Conservation (phyloP, 2,329 filamentous ascomycete species). For the Cladosporium sp. region DNA sequence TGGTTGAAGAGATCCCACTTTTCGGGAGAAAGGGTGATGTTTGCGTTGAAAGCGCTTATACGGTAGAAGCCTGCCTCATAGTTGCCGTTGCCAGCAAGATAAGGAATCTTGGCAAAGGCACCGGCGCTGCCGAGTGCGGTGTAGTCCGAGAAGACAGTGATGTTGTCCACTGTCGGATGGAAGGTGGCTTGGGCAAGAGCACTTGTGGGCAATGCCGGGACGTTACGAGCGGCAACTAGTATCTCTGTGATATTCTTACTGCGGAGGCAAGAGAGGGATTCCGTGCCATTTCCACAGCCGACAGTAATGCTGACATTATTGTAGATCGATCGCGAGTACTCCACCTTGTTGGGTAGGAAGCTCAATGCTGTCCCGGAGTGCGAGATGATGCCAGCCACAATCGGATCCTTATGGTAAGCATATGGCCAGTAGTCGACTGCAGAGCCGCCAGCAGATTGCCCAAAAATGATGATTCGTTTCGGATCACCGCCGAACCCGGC, state of each 20-base stretch:
- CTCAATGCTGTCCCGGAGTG: constrained; percentile 39
- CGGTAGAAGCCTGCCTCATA: constrained; percentile 49
- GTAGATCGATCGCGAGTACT: constrained; percentile 14
- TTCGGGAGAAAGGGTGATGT: not conserved
- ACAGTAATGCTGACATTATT: constrained; percentile 22
- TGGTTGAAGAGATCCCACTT: constrained; percentile 13
- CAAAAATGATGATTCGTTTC: constrained; percentile 23
- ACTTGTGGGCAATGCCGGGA: constrained; percentile 11
- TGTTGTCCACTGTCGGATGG: constrained; percentile 20
- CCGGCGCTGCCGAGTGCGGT: constrained; percentile 9
- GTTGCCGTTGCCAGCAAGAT: constrained; percentile 42
- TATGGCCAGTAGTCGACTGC: constrained; percentile 31
- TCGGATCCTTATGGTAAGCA: constrained; percentile 34
- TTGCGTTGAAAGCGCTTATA: constrained; percentile 28
- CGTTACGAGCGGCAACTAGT: constrained; percentile 12
- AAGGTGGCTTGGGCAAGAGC: constrained; percentile 17
- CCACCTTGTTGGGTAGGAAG: constrained; percentile 40
- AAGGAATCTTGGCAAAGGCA: constrained; percentile 38
- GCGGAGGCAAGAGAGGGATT: constrained; percentile 26
- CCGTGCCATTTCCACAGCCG: constrained; percentile 38
- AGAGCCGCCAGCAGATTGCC: constrained; percentile 25
- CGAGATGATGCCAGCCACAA: constrained; percentile 36
- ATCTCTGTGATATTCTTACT: constrained; percentile 14
- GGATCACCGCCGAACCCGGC: constrained; percentile 47
- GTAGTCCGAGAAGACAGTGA: constrained; percentile 21